Conservation (phyloP, 2,329 filamentous ascomycete genomes). For the Neocatenulostroma microsporum region DNA sequence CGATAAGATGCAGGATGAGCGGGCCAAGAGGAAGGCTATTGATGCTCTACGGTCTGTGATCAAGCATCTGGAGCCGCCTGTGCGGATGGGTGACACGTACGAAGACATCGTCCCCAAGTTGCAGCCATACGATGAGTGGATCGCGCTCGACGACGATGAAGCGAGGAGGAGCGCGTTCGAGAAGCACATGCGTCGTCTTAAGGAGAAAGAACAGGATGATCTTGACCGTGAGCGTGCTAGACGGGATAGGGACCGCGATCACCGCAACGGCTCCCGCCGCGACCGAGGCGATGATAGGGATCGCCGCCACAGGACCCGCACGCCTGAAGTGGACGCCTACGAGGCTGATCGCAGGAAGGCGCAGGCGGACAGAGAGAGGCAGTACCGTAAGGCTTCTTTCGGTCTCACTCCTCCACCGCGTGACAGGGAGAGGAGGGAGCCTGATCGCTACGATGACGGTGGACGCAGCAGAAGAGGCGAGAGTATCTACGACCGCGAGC, state of each 20-base stretch:
- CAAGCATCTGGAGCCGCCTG: constrained; percentile 81
- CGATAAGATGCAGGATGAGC: constrained; percentile 72
- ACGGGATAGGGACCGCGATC: constrained; percentile 45
- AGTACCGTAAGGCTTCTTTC: constrained; percentile 65
- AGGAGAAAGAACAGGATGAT: constrained; percentile 79
- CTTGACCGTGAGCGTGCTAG: constrained; percentile 44
- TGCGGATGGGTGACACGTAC: constrained; percentile 72
- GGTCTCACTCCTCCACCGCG: constrained; percentile 31
- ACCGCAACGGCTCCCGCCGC: constrained; percentile 43
- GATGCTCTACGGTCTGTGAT: constrained; percentile 79
- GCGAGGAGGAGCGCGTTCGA: constrained; percentile 78
- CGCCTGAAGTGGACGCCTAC: constrained; percentile 84
- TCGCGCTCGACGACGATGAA: constrained; percentile 76
- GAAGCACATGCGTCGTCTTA: constrained; percentile 82
- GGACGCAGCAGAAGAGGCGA: constrained; percentile 30
- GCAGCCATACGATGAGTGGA: constrained; percentile 74
- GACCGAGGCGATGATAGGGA: constrained; percentile 28
- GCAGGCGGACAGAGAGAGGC: constrained; percentile 86
- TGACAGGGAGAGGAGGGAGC: constrained; percentile 15
- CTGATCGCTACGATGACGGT: constrained; percentile 12
- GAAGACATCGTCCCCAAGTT: constrained; percentile 77
- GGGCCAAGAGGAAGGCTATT: constrained; percentile 73
- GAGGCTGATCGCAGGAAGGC: constrained; percentile 92
- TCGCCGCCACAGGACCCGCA: constrained; percentile 49
- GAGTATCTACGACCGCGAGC: constrained; percentile 71